Conservation (phyloP, 805 yeast species). For the Monosporozyma siamensis region DNA sequence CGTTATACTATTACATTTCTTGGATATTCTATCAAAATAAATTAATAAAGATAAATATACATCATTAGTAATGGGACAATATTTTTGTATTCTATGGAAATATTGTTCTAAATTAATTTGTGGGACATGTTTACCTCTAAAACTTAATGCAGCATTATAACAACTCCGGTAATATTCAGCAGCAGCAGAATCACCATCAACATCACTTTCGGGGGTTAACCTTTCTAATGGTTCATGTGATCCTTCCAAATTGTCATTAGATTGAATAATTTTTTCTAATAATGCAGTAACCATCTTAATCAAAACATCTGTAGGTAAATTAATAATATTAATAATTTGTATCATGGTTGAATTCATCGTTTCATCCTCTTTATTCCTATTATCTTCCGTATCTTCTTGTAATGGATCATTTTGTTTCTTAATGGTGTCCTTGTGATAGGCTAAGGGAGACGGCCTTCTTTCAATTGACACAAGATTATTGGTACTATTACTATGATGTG, state of each 20-base stretch:
- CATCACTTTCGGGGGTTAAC: not conserved
- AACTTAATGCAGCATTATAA: slow-evolving; percentile 61
- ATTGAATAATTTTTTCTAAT: slow-evolving; percentile 77
- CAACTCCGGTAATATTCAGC: slow-evolving; percentile 17
- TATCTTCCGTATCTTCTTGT: not conserved
- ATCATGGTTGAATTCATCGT: not conserved
- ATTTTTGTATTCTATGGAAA: slow-evolving; percentile 80
- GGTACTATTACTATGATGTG: not conserved
- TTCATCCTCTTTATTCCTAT: not conserved
- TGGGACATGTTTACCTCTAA: slow-evolving; percentile 93
- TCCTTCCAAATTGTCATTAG: slow-evolving; percentile 48
- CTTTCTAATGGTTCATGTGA: not conserved
- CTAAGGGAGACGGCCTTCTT: slow-evolving; percentile 1
- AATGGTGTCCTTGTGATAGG: not conserved
- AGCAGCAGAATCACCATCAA: not conserved
- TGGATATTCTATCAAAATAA: slow-evolving; percentile 89
- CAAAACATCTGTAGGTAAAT: slow-evolving; percentile 72
- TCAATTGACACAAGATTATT: not conserved
- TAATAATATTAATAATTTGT: slow-evolving; percentile 47
- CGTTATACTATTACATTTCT: slow-evolving; percentile 35
- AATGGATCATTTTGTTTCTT: not conserved
- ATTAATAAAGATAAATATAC: slow-evolving; percentile 85
- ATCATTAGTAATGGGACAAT: slow-evolving; percentile 98
- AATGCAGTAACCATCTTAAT: slow-evolving; percentile 78
- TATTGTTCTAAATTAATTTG: slow-evolving; percentile 90